Conservation (phyloP, 306 rosid genomes). For the Lagenaria siceraria region DNA sequence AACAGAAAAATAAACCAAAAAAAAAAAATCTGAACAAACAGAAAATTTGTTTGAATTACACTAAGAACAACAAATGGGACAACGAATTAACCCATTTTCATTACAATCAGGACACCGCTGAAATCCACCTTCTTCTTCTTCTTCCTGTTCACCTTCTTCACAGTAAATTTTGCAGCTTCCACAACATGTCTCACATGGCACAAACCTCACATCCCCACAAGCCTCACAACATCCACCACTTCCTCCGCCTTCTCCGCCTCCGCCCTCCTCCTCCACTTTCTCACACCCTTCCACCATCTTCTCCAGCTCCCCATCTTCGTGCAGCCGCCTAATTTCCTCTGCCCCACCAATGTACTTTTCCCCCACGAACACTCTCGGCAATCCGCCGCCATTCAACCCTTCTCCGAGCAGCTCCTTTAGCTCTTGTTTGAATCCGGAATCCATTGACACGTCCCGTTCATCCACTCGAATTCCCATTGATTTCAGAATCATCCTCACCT, state of each 20-base stretch:
- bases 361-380: constrained; percentile 72
- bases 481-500: constrained; percentile 54
- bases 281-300: constrained; percentile 51
- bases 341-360: constrained; percentile 62
- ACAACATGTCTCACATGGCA: constrained; percentile 72
- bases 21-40: not conserved
- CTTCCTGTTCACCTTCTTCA: constrained; percentile 19
- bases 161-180: constrained; percentile 87
- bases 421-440: constrained; percentile 77
- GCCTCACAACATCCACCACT: constrained; percentile 44
- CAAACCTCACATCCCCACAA: constrained; percentile 86
- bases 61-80: constrained; percentile 60
- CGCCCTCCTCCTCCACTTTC: constrained; percentile 16
- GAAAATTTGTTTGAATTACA: not conserved
- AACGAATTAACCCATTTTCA: constrained; percentile 76
- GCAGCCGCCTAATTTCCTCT: constrained; percentile 51
- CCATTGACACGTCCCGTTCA: constrained; percentile 90
- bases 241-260: not conserved
- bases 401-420: constrained; percentile 47
- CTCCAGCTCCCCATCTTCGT: constrained; percentile 74
- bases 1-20: not conserved
- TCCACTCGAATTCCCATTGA: constrained; percentile 48
- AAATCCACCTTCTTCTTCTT: constrained; percentile 35
- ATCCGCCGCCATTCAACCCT: constrained; percentile 28
- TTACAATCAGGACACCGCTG: constrained; percentile 82